Percentiles rank a stretch among this genome's conserved stretches.
phyloP scores from a whole-genome alignment of 1,284 basidiomycete genomes.

The Trichosporon sp. region DNA sequence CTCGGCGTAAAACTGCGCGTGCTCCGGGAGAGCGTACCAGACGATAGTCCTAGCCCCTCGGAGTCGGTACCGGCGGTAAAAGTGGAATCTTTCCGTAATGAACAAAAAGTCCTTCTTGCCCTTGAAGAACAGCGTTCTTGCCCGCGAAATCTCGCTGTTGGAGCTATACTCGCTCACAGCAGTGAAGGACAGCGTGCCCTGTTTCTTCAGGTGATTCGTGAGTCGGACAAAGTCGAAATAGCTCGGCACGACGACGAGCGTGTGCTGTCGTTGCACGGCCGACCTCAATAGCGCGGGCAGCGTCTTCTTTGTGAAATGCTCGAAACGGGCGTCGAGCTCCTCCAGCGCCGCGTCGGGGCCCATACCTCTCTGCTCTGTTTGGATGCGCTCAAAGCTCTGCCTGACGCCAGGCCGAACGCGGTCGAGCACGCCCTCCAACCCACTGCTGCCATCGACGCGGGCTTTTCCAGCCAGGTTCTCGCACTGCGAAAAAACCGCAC shows the following conservation, averaged over 20 bases:
- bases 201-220: constrained; percentile 75
- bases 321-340: constrained; percentile 81
- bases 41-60: constrained; percentile 85
- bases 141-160: constrained; percentile 86
- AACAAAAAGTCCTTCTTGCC: constrained; percentile 82
- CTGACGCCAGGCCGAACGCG: constrained; percentile 70
- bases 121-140: constrained; percentile 85
- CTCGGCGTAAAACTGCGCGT: constrained; percentile 87
- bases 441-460: constrained; percentile 54
- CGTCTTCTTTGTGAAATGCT: constrained; percentile 80
- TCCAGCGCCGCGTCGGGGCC: constrained; percentile 57
- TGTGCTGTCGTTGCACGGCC: constrained; percentile 82
- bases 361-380: constrained; percentile 27
- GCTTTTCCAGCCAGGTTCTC: constrained; percentile 82
- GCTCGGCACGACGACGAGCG: constrained; percentile 82
- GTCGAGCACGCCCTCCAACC: constrained; percentile 59
- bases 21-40: constrained; percentile 87
- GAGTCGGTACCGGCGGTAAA: constrained; percentile 87
- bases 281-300: constrained; percentile 78
- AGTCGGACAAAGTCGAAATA: constrained; percentile 96
- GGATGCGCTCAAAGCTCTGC: constrained; percentile 55
- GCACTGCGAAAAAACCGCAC: constrained; percentile 69
- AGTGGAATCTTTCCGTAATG: constrained; percentile 94
- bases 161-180: constrained; percentile 94
- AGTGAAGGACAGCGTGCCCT: constrained; percentile 63